Base-by-base conservation (phyloP, 106 monocot genomes). In the Hemerocallis citrina region DNA sequence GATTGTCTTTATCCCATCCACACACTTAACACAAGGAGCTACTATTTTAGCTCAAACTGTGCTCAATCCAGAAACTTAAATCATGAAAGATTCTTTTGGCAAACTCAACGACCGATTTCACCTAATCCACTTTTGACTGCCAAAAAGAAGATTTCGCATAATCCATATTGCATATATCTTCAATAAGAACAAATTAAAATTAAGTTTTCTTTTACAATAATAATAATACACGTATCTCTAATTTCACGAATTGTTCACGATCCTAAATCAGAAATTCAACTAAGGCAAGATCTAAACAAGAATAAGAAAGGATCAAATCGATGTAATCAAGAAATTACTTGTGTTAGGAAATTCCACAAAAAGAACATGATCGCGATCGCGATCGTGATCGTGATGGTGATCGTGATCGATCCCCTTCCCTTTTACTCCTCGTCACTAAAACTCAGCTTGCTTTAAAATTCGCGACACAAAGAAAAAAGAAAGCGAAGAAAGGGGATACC, bases 341-440 rank as follows among this genome's bases (percentile, higher is more conserved):
- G 39, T 15, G 39, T 61, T 13, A 61, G 21, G 25, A 61, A 30
- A 10, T 61, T 61, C 61, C 42, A 40, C 16, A 61, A 19, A 29
- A 61, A 42, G n/a, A 61, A 61, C 61, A 61, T 61, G 1, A 12
- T 23, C 1, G 7, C 9, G n/a, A n/a, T 31, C 59, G 1, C 17
- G 34, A 16, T 24, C 1, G 0, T 15, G 19, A 4, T 28, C 33
- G 35, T 3, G 35, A 33, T 15, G 22, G 6, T 15, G 21, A 12
- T 22, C 14, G 17, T 15, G 42, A 28, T n/a, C n/a, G n/a, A n/a
- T n/a, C n/a, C n/a, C n/a, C n/a, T n/a, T n/a, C n/a, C n/a, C n/a
- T n/a, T n/a, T n/a, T n/a, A n/a, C n/a, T n/a, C n/a, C n/a, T n/a
- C n/a, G n/a, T n/a, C n/a, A n/a, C n/a, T n/a, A n/a, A n/a, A n/a